Base-by-base conservation (phyloP, 2,329 filamentous ascomycete genomes). In the Paraphoma chrysanthemicola region DNA sequence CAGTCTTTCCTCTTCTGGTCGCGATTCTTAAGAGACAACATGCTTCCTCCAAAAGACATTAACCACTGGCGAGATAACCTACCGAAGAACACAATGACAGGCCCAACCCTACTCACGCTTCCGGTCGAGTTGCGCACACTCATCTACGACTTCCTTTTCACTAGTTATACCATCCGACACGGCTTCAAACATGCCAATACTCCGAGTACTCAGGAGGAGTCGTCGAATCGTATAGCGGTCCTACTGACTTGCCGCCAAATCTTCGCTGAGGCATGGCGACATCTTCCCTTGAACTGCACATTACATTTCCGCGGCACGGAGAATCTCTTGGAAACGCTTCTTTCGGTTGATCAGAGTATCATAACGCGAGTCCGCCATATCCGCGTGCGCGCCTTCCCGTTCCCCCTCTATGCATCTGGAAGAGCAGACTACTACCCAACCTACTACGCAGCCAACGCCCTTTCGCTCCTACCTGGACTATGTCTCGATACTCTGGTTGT, bases 281-380 rank as follows among this genome's bases (percentile, higher is more conserved):
- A 73, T 53, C 68, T 77, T 2, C 70, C 72, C 8, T 50, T 71
- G 36, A 72, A 71, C 41, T 66, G 66, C 44, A 64, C 59, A 4
- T 60, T 77, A 6, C 67, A 73, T 36, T 77, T 77, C 28, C 68
- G 68, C 44, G 67, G 71, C 46, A 76, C 74, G 11, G 73, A 77
- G 49, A 54, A 68, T 7, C 60, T 76, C 44, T 62, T 77, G 6
- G 65, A 71, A 4, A 76, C 68, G 10, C 63, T 77, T 1, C 56
- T 75, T 14, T 68, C 61, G 12, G 61, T 71, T 18, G 67, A 69
- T 31, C 72, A 75, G 51, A 62, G 64, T 14, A 57, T 73, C 11
- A 38, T 75, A 9, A 74, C 68, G 16, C 67, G 69, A n/a, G 50
- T 77, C 48, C 71, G 73, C 31, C 63, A 72, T 53, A 55, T 75